phyloP scores from a whole-genome alignment of 116 monocot species.

The Trichopus zeylanicus region DNA sequence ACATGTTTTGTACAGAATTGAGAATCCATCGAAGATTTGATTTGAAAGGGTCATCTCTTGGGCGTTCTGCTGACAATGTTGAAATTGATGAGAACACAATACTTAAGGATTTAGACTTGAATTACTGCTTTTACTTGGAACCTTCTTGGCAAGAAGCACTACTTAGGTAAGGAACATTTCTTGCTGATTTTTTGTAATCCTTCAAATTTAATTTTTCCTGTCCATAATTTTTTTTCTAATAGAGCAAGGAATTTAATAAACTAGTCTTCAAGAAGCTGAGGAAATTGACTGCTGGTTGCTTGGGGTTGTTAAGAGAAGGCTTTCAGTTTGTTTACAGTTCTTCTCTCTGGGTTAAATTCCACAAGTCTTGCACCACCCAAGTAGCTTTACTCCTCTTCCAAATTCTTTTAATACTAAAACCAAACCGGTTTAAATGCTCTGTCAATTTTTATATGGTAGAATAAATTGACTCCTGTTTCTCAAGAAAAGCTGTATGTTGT shows the following conservation, averaged over 20 bases:
- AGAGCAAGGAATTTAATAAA: not conserved
- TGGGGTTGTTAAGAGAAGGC: not conserved
- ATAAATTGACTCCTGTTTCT: no score
- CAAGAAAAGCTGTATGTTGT: no score
- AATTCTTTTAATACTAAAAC: no score
- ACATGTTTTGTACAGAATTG: constrained; percentile 96
- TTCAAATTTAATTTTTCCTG: not conserved
- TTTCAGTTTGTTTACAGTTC: no score
- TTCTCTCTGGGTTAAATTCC: not conserved
- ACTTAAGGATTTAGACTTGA: constrained; percentile 88
- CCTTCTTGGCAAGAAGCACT: constrained; percentile 83
- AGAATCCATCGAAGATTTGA: constrained; percentile 93
- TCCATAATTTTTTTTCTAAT: not conserved
- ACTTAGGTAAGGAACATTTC: constrained; percentile 49
- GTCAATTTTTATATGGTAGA: no score
- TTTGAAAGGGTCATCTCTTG: constrained; percentile 85
- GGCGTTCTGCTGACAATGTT: constrained; percentile 82
- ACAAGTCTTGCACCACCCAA: not conserved
- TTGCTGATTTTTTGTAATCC: no score
- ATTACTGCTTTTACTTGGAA: constrained; percentile 77
- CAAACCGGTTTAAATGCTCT: no score
- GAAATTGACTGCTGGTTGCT: no score
- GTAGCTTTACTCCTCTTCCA: not conserved
- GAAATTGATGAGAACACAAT: constrained; percentile 96
- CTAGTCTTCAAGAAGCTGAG: not conserved